Base-by-base conservation (phyloP, 108 stramenopile genomes). In the Skeletonema menzelii region DNA sequence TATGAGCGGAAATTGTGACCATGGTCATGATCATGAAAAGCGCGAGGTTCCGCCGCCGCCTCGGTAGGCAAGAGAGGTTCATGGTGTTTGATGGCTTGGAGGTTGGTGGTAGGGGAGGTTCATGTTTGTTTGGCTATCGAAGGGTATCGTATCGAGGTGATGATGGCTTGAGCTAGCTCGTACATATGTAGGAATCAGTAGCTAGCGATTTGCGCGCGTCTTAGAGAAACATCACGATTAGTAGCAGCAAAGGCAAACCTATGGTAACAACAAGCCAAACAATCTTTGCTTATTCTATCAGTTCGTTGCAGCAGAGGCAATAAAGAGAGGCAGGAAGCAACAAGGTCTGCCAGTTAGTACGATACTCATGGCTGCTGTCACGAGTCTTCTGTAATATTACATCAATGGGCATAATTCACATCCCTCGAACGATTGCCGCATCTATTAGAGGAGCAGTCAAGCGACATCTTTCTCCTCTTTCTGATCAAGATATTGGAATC, bases 351-450 rank as follows among this genome's bases (percentile, higher is more conserved):
- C n/a, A n/a, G n/a, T n/a, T n/a, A n/a, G n/a, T n/a, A n/a, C n/a
- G n/a, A n/a, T n/a, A n/a, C n/a, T n/a, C n/a, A n/a, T n/a, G n/a
- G n/a, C n/a, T n/a, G n/a, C n/a, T n/a, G n/a, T n/a, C n/a, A n/a
- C 31, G 1, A 32, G 5, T 32, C 31, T 32, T 7, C 5, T 4
- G 0, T 32, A 32, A 7, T 32, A 7, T 7, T 32, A 32, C 19
- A 28, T 20, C 40, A 11, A 77, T 77, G 76, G 76, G 76, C 26
- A 66, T 77, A 17, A 65, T 77, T 65, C 76, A 77, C 49, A 73
- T 70, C 14, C 81, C 81, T 19, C 64, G 81, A 14, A 73, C 72
- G 30, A 47, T 56, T 24, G 64, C 75, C 35, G 76, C 81, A 7
- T 53, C 77, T 22, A 34, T 64, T 28, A 77, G 62, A 68, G 81